Evolutionary conservation across 495 filamentous ascomycete species (phyloP).

Genomic region (Chaetomium fimeti): DNA sequence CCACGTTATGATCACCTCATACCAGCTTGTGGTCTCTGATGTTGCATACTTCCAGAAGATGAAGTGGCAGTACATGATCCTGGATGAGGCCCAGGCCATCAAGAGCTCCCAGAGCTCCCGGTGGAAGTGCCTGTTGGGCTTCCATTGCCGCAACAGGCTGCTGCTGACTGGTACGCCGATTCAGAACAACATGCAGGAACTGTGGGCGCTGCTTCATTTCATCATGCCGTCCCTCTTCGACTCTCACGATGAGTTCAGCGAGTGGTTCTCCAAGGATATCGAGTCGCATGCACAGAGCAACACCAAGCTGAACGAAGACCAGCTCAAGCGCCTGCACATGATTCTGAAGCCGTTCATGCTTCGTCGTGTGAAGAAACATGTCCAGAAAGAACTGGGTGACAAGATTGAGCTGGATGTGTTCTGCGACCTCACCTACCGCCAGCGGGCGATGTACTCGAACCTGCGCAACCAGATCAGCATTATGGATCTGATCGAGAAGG

Average conservation of each 20-base stretch:
- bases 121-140: slow-evolving; percentile 93
- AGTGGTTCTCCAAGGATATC: slow-evolving; percentile 99
- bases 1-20: slow-evolving; percentile 94
- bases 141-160: slow-evolving; percentile 93
- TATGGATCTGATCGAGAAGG: slow-evolving; percentile 98
- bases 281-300: slow-evolving; percentile 98
- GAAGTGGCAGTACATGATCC: slow-evolving; percentile 99
- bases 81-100: slow-evolving; percentile 98
- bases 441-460: slow-evolving; percentile 89
- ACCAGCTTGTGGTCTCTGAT: slow-evolving; percentile 94
- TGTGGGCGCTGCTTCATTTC: slow-evolving; percentile 97
- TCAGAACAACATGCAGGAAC: slow-evolving; percentile 99
- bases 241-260: slow-evolving; percentile 98
- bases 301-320: slow-evolving; percentile 96
- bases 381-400: slow-evolving; percentile 96
- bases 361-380: slow-evolving; percentile 97
- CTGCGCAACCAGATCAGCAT: slow-evolving; percentile 95
- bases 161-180: slow-evolving; percentile 96
- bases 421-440: slow-evolving; percentile 95
- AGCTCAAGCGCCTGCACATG: slow-evolving; percentile 95
- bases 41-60: slow-evolving; percentile 98
- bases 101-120: slow-evolving; percentile 95
- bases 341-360: slow-evolving; percentile 99
- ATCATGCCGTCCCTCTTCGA: slow-evolving; percentile 99
- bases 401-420: slow-evolving; percentile 97